Evolutionary conservation across 2,329 filamentous ascomycete species (phyloP).

Genomic region (Byssoonygena ceratinophila): DNA sequence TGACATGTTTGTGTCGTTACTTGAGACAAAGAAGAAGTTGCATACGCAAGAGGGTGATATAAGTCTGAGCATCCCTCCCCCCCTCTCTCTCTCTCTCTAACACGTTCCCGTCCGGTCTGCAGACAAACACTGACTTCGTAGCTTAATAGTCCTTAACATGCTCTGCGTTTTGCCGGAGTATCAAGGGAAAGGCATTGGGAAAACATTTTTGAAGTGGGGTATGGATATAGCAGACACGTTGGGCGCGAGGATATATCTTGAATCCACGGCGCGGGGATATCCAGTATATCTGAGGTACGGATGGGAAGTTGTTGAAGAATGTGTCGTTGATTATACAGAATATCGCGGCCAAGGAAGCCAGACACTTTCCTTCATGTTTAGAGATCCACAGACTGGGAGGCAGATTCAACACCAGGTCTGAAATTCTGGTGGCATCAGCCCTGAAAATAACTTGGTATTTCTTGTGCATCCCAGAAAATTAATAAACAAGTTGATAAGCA

Average conservation of each 20-base stretch:
- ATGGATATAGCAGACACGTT: not conserved
- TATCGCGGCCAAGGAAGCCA: not conserved
- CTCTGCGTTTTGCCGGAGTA: slow-evolving; percentile 1
- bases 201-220: slow-evolving; percentile 4
- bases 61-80: not conserved
- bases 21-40: not conserved
- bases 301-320: slow-evolving; percentile 2
- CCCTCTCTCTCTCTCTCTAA: no score
- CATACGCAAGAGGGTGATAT: slow-evolving; percentile 2
- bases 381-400: not conserved
- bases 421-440: not conserved
- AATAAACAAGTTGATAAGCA: no score
- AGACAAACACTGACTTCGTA: no score
- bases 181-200: slow-evolving; percentile 4
- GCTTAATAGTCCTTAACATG: slow-evolving; percentile 3
- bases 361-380: not conserved
- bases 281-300: slow-evolving; percentile 4
- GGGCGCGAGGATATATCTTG: slow-evolving; percentile 6
- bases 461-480: no score
- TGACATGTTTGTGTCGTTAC: not conserved
- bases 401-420: not conserved
- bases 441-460: no score
- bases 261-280: slow-evolving; percentile 1
- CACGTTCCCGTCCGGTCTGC: no score
- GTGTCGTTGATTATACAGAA: not conserved